Percentiles rank a stretch among this genome's conserved stretches.
These are phyloP conservation scores for Thermochaetoides thermophila DNA, from an alignment of 495 filamentous ascomycete species.

Conservation along the genomic window DNA sequence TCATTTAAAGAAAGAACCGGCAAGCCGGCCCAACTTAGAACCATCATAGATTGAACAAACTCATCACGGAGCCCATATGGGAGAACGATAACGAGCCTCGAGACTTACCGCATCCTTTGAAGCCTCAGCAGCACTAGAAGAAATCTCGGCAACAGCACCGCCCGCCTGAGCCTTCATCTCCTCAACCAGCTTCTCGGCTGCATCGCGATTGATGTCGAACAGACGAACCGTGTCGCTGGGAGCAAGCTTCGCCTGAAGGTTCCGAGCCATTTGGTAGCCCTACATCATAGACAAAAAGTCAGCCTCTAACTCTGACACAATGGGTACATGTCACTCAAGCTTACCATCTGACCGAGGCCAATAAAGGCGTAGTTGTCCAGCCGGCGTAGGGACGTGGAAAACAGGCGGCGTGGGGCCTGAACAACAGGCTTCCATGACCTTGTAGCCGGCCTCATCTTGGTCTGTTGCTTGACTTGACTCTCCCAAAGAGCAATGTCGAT, in stretches of 20 bases:
- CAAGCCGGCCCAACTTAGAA: conserved; percentile 32
- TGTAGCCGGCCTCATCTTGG: conserved; percentile 19
- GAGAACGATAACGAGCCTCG: background rate
- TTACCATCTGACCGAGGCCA: conserved; percentile 76
- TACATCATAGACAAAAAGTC: conserved; percentile 7
- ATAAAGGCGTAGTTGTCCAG: conserved; percentile 69
- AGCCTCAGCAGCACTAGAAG: conserved; percentile 42
- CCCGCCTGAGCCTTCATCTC: conserved; percentile 39
- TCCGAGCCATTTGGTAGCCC: conserved; percentile 81
- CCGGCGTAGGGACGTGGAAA: conserved; percentile 39
- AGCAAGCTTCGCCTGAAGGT: conserved; percentile 62
- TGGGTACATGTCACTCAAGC: conserved; percentile 9
- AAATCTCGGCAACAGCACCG: conserved; percentile 41
- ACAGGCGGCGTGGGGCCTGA: conserved; percentile 30
- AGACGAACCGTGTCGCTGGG: conserved; percentile 51
- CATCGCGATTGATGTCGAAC: conserved; percentile 57
- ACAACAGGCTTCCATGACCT: conserved; percentile 15
- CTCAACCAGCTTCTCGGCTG: conserved; percentile 41
- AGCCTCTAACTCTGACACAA: background rate
- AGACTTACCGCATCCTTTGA: conserved; percentile 52
- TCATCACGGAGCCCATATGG: conserved; percentile 29
- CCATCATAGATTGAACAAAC: conserved; percentile 40
- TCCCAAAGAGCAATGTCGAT: no score
- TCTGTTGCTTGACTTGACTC: no score
- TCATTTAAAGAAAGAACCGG: conserved; percentile 21